These are phyloP conservation scores for Arthrocladium fulminans DNA, from an alignment of 2,329 filamentous ascomycete species.

Conservation along the genomic window DNA sequence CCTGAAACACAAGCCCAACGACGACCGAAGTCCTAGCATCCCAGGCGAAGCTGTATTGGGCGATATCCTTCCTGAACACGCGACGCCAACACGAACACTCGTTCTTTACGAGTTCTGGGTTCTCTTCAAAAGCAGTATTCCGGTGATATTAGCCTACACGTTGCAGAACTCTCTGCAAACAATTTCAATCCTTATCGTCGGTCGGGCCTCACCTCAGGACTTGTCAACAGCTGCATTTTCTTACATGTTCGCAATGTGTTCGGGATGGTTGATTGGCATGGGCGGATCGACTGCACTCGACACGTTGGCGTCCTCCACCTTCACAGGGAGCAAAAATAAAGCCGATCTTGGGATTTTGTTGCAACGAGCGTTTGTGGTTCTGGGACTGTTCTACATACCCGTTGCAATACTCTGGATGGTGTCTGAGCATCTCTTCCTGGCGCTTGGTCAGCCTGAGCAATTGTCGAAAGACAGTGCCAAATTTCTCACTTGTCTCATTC, in stretches of 20 bases:
- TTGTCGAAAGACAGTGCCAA: conserved; percentile 64
- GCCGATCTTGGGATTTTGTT: conserved; percentile 69
- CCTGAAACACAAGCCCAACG: conserved; percentile 28
- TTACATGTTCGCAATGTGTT: conserved; percentile 90
- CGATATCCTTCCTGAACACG: conserved; percentile 20
- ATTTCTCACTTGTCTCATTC: conserved; percentile 66
- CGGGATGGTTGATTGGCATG: conserved; percentile 76
- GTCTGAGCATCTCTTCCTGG: conserved; percentile 64
- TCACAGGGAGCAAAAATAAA: conserved; percentile 70
- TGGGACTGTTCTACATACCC: conserved; percentile 63
- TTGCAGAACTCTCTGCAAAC: conserved; percentile 82
- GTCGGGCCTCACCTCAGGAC: conserved; percentile 68
- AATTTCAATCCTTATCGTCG: conserved; percentile 69
- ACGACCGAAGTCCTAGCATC: conserved; percentile 10
- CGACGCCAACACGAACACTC: conserved; percentile 28
- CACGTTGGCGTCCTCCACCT: conserved; percentile 72
- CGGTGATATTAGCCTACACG: conserved; percentile 75
- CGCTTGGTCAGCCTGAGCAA: conserved; percentile 67
- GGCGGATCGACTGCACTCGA: conserved; percentile 81
- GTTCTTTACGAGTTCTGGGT: conserved; percentile 55
- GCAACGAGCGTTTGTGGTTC: conserved; percentile 64
- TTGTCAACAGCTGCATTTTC: conserved; percentile 76
- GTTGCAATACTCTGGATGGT: conserved; percentile 66
- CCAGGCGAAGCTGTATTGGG: conserved; percentile 18
- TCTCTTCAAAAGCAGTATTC: conserved; percentile 59